phyloP scores from a whole-genome alignment of 805 yeast species.

The Kuraishia hungarica region DNA sequence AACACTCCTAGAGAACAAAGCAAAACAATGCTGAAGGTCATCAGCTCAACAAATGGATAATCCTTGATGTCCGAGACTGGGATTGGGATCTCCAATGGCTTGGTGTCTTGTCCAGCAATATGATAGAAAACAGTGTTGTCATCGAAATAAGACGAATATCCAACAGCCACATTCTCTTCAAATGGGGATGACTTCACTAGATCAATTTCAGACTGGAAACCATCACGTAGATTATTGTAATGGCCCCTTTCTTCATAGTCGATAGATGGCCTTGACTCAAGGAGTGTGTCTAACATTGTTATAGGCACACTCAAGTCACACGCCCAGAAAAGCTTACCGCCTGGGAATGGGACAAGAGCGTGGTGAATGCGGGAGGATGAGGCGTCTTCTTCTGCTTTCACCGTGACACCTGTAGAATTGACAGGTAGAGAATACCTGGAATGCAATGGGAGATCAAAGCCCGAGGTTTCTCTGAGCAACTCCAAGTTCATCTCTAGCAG shows the following conservation, averaged over 20 bases:
- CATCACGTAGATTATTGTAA: background rate
- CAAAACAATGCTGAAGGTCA: background rate
- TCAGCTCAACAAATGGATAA: background rate
- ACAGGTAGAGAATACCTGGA: slow-evolving; percentile 20
- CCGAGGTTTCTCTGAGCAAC: slow-evolving; percentile 7
- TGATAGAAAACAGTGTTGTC: slow-evolving; percentile 6
- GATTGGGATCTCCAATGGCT: background rate
- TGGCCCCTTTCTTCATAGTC: background rate
- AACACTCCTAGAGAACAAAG: background rate
- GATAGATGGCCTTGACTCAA: background rate
- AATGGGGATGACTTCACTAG: background rate
- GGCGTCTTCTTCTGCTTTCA: background rate
- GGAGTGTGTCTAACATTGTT: background rate
- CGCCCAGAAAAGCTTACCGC: slow-evolving; percentile 2
- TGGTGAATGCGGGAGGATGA: no score
- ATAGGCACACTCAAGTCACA: background rate
- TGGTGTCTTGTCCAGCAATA: background rate
- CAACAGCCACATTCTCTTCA: background rate
- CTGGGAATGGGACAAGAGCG: background rate
- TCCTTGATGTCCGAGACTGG: background rate
- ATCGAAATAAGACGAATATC: slow-evolving; percentile 3
- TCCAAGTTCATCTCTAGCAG: slow-evolving; percentile 8
- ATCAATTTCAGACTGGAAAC: slow-evolving; percentile 1
- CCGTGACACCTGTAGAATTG: background rate
- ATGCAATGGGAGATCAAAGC: slow-evolving; percentile 23